Percentiles rank a stretch among this genome's conserved stretches.
phyloP scores from a whole-genome alignment of 2,329 filamentous ascomycete genomes.

The Talaromyces islandicus region DNA sequence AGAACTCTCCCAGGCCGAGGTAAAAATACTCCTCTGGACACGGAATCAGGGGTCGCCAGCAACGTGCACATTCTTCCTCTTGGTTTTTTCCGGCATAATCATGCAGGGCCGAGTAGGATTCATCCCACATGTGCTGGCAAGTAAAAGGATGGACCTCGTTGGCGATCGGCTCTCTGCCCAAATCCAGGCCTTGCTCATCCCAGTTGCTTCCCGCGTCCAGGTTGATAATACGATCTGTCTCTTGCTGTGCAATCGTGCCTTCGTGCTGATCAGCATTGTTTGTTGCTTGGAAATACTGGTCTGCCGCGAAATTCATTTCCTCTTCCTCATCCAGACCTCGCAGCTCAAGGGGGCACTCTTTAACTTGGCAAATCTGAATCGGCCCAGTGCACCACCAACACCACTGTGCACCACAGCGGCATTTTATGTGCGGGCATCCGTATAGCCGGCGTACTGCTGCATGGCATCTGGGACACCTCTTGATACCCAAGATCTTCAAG shows the following conservation, averaged over 20 bases:
- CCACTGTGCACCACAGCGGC: constrained; percentile 45
- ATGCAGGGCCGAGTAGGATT: neutral
- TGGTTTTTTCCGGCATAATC: neutral
- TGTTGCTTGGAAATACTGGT: constrained; percentile 2
- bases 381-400: constrained; percentile 41
- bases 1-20: constrained; percentile 4
- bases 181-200: constrained; percentile 31
- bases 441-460: constrained; percentile 44
- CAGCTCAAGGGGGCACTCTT: constrained; percentile 12
- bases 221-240: constrained; percentile 9
- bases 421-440: constrained; percentile 45
- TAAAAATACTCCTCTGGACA: neutral
- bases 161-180: constrained; percentile 19
- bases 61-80: constrained; percentile 10
- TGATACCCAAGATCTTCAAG: constrained; percentile 42
- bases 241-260: neutral
- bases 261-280: neutral
- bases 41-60: constrained; percentile 11
- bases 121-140: constrained; percentile 9
- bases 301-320: constrained; percentile 10
- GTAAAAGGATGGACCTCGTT: constrained; percentile 9
- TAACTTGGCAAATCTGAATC: constrained; percentile 24
- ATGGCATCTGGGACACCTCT: constrained; percentile 45
- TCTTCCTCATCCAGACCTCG: constrained; percentile 6
- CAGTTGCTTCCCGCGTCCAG: constrained; percentile 15